Evolutionary conservation across 768 basidiomycete genomes (phyloP), one percentile per base, ranked within the genome.

Genomic region (Lyophyllum shimeji): DNA sequence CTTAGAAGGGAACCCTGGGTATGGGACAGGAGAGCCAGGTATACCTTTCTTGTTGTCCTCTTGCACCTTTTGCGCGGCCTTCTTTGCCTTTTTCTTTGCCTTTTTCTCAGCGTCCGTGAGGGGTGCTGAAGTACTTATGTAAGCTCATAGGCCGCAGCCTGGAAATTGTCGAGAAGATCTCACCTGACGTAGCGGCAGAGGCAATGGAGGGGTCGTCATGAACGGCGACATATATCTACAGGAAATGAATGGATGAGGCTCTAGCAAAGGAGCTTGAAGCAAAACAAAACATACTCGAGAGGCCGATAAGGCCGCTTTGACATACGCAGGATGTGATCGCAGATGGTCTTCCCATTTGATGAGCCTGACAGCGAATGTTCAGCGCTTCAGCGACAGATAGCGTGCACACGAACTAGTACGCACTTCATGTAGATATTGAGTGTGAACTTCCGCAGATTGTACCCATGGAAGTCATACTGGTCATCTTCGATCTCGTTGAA

Each of bases 401-500:
- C 7, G 34, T 6, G 31, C 29, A 11, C 23, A 24, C 33, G 37
- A 15, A 25, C 8, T 18, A 12, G 46, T 29, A 75, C 89, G 57
- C 62, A 98, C 96, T 85, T 83, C 51, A 90, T 58, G 68, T 98
- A 98, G 12, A 93, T 84, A 51, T 86, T 88, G 31, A 98, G 73
- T 7, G 90, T 96, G 64, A 87, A 90, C 63, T 91, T 94, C 51
- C 97, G 86, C 61, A 98, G 61, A 61, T 92, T 92, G 70, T 98
- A 99, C 7, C 89, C 85, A 69, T 99, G 97, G 79, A 99, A 99
- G 70, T 99, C 97, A 63, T 89, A 98, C 71, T 98, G 95, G 65
- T 97, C 95, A 61, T 98, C 94, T 60, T 97, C 93, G 60, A 90
- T 82, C 50, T 90, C 89, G 51, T 87, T 81, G 69, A 96, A 98